phyloP scores from a whole-genome alignment of 2,329 filamentous ascomycete species.

The Aspergillus candidus region DNA sequence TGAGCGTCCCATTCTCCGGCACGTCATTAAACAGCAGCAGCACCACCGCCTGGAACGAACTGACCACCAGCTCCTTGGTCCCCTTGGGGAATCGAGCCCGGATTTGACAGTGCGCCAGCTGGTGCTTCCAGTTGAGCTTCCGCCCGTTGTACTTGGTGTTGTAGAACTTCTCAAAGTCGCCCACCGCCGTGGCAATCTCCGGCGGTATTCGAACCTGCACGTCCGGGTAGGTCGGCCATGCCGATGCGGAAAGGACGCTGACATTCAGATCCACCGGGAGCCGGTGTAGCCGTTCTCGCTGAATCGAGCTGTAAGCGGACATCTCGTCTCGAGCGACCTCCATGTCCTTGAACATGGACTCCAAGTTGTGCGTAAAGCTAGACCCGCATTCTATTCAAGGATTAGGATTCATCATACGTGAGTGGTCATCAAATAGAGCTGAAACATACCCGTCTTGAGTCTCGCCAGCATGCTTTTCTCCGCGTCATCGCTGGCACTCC shows the following conservation, averaged over 20 bases:
- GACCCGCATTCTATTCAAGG: conserved; percentile 68
- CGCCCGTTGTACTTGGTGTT: conserved; percentile 83
- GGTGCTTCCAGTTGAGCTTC: conserved; percentile 84
- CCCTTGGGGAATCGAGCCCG: conserved; percentile 74
- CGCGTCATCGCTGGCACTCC: conserved; percentile 89
- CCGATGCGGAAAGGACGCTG: conserved; percentile 80
- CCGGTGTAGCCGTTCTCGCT: conserved; percentile 54
- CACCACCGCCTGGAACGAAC: conserved; percentile 85
- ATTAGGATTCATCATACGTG: background rate
- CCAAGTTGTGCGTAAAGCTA: conserved; percentile 91
- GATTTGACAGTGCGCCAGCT: conserved; percentile 83
- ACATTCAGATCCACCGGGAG: conserved; percentile 68
- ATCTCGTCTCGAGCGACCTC: conserved; percentile 91
- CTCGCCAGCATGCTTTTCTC: conserved; percentile 93
- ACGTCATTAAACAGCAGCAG: conserved; percentile 82
- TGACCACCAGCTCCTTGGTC: conserved; percentile 81
- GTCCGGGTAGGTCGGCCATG: conserved; percentile 90
- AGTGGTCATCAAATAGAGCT: background rate
- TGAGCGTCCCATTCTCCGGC: conserved; percentile 56
- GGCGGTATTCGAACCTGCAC: conserved; percentile 66
- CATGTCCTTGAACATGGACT: conserved; percentile 99
- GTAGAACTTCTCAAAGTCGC: conserved; percentile 80
- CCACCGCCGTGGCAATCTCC: conserved; percentile 68
- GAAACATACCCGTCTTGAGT: conserved; percentile 60
- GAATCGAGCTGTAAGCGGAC: conserved; percentile 70